These are phyloP conservation scores for Ceratobasidium sp. DNA, from an alignment of 1,284 basidiomycete genomes.

Conservation along the genomic window DNA sequence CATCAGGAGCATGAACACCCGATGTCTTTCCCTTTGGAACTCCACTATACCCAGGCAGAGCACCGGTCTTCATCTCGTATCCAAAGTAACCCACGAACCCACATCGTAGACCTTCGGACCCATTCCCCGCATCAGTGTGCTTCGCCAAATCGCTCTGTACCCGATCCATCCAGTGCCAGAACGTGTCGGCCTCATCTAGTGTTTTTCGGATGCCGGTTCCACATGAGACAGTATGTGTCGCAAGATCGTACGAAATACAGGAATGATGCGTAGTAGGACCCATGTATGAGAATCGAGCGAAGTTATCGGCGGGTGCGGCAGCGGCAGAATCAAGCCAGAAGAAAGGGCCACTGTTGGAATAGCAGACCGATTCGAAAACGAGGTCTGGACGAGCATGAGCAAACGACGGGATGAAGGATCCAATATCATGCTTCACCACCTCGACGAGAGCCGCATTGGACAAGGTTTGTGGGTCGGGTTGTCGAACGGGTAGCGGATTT, in stretches of 20 bases:
- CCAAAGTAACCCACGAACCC: slow-evolving; percentile 61
- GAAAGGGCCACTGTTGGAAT: not conserved
- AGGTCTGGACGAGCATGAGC: slow-evolving; percentile 24
- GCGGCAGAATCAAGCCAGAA: slow-evolving; percentile 33
- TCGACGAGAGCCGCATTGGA: not conserved
- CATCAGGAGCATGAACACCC: slow-evolving; percentile 16
- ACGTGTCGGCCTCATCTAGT: not conserved
- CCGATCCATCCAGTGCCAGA: slow-evolving; percentile 33
- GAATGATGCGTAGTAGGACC: not conserved
- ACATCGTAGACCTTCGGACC: slow-evolving; percentile 49
- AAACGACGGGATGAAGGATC: slow-evolving; percentile 15
- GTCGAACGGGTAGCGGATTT: not conserved
- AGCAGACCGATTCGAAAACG: slow-evolving; percentile 8
- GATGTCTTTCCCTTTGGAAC: not conserved
- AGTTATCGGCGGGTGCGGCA: slow-evolving; percentile 11
- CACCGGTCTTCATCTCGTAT: slow-evolving; percentile 62
- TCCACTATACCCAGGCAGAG: slow-evolving; percentile 49
- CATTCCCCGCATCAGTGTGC: not conserved
- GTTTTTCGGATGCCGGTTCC: not conserved
- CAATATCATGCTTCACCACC: slow-evolving; percentile 9
- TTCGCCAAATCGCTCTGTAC: slow-evolving; percentile 10
- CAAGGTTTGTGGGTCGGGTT: not conserved
- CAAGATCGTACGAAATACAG: slow-evolving; percentile 23
- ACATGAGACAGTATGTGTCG: not conserved
- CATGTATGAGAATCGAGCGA: slow-evolving; percentile 32